Conservation (phyloP, 225 moss, liverwort and hornwort species). For the Climacium dendroides region DNA sequence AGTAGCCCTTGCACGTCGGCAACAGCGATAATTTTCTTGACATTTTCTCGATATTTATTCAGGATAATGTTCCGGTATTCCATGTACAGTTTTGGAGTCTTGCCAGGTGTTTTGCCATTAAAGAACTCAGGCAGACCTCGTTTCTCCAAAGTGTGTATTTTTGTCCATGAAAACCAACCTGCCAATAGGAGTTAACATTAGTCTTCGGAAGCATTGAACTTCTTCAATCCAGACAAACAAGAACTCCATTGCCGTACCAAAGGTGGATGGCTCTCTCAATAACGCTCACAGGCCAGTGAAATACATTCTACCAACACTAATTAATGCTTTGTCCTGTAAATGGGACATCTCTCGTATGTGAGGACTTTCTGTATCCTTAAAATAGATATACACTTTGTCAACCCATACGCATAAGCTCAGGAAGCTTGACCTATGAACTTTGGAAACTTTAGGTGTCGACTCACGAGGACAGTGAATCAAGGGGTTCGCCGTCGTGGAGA, state of each 20-base stretch:
- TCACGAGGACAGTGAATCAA: not conserved
- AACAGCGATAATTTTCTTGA: constrained; percentile 33
- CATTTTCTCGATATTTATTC: constrained; percentile 75
- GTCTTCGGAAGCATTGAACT: not conserved
- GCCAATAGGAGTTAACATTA: constrained; percentile 1
- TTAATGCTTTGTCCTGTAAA: not conserved
- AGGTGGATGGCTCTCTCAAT: not conserved
- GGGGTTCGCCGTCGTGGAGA: not conserved
- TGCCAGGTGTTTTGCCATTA: constrained; percentile 56
- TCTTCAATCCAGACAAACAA: not conserved
- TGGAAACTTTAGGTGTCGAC: not conserved
- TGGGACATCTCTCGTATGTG: not conserved
- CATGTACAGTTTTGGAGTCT: constrained; percentile 62
- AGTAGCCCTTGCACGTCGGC: constrained; percentile 65
- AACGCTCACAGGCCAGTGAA: not conserved
- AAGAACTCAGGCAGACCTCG: constrained; percentile 75
- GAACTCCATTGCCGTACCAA: not conserved
- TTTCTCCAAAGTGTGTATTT: constrained; percentile 68
- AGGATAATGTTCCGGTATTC: constrained; percentile 73
- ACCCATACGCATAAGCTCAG: not conserved
- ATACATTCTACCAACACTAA: not conserved
- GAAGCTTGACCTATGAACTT: not conserved
- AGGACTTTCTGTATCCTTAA: not conserved
- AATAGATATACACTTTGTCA: not conserved
- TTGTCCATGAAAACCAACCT: constrained; percentile 97